A percentile compares a stretch with the other conserved stretches of the same genome.
These are phyloP conservation scores for Metschnikowia kunwiensis DNA, from an alignment of 805 yeast species.

Conservation along the genomic window DNA sequence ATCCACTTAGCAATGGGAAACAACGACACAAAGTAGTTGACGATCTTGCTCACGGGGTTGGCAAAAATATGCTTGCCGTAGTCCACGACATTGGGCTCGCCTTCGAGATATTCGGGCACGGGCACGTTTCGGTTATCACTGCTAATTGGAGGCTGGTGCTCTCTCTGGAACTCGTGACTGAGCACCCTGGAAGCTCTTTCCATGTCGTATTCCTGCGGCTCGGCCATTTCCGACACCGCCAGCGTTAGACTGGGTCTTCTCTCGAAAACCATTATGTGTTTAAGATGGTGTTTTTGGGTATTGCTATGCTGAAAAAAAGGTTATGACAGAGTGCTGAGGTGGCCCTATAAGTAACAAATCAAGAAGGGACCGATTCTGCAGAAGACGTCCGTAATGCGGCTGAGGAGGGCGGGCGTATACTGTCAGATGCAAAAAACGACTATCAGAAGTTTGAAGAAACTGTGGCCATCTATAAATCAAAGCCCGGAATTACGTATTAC, in stretches of 20 bases:
- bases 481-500: conserved; percentile 1
- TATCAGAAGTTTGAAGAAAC: conserved; percentile 1
- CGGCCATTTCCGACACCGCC: conserved; percentile 15
- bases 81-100: conserved; percentile 32
- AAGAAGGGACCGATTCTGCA: too few species aligned
- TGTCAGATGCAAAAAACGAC: not conserved
- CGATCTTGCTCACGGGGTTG: conserved; percentile 40
- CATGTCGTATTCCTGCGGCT: conserved; percentile 17
- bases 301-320: too few species aligned
- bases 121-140: conserved; percentile 15
- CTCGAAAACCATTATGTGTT: conserved; percentile 7
- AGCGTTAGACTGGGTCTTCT: conserved; percentile 3
- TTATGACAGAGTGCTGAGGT: too few species aligned
- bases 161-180: conserved; percentile 20
- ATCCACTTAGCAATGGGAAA: conserved; percentile 87
- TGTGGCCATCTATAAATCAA: conserved; percentile 5
- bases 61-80: conserved; percentile 28
- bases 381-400: too few species aligned
- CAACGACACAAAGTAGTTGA: conserved; percentile 54
- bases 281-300: too few species aligned
- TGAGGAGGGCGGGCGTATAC: conserved; percentile 2
- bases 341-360: too few species aligned
- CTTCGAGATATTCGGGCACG: conserved; percentile 39
- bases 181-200: conserved; percentile 11
- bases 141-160: conserved; percentile 14